Percentiles rank a stretch among this genome's conserved stretches.
Evolutionary conservation across 306 rosid genomes (phyloP).

Genomic region (Canavalia gladiata): DNA sequence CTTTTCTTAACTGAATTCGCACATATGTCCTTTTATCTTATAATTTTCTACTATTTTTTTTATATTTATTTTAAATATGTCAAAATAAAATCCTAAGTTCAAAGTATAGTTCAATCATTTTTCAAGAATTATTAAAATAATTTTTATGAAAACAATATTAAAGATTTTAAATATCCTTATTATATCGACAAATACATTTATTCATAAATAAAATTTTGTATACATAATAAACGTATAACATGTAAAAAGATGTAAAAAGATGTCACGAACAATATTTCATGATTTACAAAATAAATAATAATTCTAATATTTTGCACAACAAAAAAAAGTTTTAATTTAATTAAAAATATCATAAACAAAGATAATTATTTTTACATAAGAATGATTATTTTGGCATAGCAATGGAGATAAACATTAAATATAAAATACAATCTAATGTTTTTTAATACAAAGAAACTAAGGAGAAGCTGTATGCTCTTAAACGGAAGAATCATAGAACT

Average conservation of each 20-base stretch:
- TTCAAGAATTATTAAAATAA: too few species aligned
- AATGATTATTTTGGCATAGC: conserved; percentile 30
- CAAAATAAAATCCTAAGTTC: too few species aligned
- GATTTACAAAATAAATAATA: conserved; percentile 20
- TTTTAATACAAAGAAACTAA: conserved; percentile 51
- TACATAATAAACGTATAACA: too few species aligned
- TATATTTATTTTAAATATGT: too few species aligned
- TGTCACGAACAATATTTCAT: conserved; percentile 28
- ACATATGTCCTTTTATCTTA: too few species aligned
- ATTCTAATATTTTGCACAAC: conserved; percentile 16
- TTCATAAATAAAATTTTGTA: too few species aligned
- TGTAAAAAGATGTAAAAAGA: background rate
- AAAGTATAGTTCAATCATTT: too few species aligned
- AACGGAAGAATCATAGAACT: conserved; percentile 59
- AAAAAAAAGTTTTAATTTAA: conserved; percentile 7
- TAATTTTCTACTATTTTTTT: too few species aligned
- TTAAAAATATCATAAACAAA: conserved; percentile 26
- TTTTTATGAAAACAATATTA: too few species aligned
- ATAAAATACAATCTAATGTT: conserved; percentile 41
- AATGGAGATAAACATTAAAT: conserved; percentile 30
- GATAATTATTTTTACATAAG: conserved; percentile 33
- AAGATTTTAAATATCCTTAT: too few species aligned
- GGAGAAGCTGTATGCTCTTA: conserved; percentile 48
- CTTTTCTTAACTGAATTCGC: too few species aligned
- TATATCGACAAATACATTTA: too few species aligned